Base-by-base conservation (phyloP, 129 eudicot species). In the Erigeron canadensis region DNA sequence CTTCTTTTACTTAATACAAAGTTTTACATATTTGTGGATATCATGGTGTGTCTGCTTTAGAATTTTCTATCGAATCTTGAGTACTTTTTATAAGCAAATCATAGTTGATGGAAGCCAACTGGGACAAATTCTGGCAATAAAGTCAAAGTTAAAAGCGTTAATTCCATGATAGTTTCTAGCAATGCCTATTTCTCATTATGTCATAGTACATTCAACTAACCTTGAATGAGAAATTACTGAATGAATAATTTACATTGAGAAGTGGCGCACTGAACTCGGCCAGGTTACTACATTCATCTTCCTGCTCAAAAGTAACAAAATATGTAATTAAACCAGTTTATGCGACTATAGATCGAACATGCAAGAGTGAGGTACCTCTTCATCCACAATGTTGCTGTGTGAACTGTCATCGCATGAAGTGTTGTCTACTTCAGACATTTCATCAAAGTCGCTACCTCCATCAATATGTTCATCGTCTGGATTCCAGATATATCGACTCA, bases 401-500 rank as follows among this genome's bases (percentile, higher is more conserved):
- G 90, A 85, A 66, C 99, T 86, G 82, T 87, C 86, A 79, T 89
- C 86, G 79, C 90, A 82, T 11, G 96, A 87, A 7, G 59, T 81
- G 75, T 86, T 81, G 79, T 85, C 86, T n/a, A 84, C 75, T 50
- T 84, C 94, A 57, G 94, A 84, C 84, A 88, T 69, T 2, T 90
- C 86, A 77, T 95, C 97, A 71, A 84, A 86, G 76, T 95, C 96
- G 39, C 99, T 90, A 50, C 84, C 91, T 79, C 96, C 97, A 64
- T 67, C 84, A 41, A 87, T 76, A 74, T 88, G 88, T 70, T 84
- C 87, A 19, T 88, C 97, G 64, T 95, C 94, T 50, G 90, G 94
- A 83, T 95, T 95, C 99, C 99, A 95, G 37, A 95, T 86, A 70
- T 94, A 90, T 50, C 99, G 99, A 71, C 99, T 94, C 97, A 86